Base-by-base conservation (phyloP, 169 alveolate species). In the Plasmodium billcollinsi region DNA sequence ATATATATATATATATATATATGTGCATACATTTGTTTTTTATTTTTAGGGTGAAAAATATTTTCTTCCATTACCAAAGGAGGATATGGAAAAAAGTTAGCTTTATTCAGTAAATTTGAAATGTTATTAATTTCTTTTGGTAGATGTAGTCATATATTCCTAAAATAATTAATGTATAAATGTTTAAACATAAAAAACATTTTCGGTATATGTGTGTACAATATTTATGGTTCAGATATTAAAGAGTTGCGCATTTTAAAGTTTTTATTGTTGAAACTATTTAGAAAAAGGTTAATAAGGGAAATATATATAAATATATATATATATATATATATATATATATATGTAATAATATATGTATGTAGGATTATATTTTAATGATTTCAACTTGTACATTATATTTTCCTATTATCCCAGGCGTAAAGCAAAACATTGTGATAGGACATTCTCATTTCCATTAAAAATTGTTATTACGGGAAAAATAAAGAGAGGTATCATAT, bases 401-500 rank as follows among this genome's bases (percentile, higher is more conserved):
- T 69, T 58, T 49, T 29, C 58, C 0, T 47, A 58, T 83, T 45
- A 56, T 52, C 33, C 11, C 50, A 76, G 76, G 43, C 45, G 56
- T 26, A 49, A 69, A 15, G 33, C 15, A 47, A 26, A 15, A 9
- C 45, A 52, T 14, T n/a, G 12, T 33, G 33, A 70, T 45, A 70
- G 76, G 58, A 76, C 49, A 59, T 76, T 21, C 59, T 49, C 5
- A 26, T 50, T 15, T 9, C 91, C 91, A 15, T 18, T 83, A 26
- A 83, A 26, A 69, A 83, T 83, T 69, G 83, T 72, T 29, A 83
- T 83, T 14, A 83, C 91, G 2, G 91, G 91, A 20, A 83, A 83
- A 58, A 83, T 83, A 43, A 83, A 83, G 70, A 83, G 24, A 29
- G 91, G 91, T 69, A 54, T 29, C 15, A 20, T 18, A 56, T 56